phyloP scores from a whole-genome alignment of 225 moss, liverwort and hornwort genomes.

The Straminergon stramineum region DNA sequence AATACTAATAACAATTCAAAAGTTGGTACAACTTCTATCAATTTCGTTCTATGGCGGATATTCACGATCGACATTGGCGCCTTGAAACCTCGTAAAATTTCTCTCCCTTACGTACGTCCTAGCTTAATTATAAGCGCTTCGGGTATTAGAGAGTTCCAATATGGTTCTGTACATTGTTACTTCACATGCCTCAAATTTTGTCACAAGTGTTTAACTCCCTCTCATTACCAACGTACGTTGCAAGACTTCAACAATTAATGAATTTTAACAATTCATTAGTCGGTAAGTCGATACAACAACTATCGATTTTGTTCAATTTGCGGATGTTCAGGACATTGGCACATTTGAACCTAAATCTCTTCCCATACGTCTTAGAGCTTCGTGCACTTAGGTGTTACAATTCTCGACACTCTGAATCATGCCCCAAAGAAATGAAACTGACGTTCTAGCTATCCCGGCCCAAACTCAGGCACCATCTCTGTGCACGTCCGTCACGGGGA shows the following conservation, averaged over 20 bases:
- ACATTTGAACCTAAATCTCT: neutral
- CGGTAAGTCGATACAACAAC: neutral
- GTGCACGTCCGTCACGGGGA: constrained; percentile 18
- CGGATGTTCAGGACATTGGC: neutral
- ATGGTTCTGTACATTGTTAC: too few species aligned
- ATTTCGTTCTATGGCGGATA: neutral
- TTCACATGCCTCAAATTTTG: neutral
- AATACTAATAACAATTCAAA: neutral
- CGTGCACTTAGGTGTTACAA: neutral
- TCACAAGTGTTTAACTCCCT: neutral
- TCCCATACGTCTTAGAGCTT: neutral
- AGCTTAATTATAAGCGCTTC: neutral
- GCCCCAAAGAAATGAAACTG: neutral
- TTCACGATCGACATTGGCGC: neutral
- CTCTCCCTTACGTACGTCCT: neutral
- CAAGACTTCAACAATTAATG: neutral
- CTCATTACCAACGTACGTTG: neutral
- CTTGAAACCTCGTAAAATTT: neutral
- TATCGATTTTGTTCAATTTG: neutral
- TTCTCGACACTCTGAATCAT: neutral
- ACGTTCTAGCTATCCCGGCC: neutral
- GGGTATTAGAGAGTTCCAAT: neutral
- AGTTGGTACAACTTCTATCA: too few species aligned
- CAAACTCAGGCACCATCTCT: constrained; percentile 4
- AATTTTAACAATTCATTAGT: neutral